phyloP scores from a whole-genome alignment of 805 yeast species.

The Candida koratica region DNA sequence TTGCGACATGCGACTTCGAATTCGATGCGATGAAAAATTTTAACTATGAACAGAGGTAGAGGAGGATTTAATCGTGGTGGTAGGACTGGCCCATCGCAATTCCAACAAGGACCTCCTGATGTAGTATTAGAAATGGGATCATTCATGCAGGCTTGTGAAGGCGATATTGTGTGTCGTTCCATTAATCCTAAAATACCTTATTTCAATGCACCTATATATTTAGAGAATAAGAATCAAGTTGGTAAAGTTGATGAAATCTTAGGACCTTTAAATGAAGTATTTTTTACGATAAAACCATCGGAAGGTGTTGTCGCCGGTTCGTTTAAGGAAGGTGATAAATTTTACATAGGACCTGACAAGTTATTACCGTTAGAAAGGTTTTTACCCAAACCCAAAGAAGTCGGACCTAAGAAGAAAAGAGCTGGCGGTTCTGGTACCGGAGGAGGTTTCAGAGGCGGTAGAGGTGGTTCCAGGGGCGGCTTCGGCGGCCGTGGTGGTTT shows the following conservation, averaged over 20 bases:
- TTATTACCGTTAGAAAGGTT: constrained; percentile 93
- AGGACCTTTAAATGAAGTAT: constrained; percentile 98
- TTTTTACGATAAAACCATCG: constrained; percentile 89
- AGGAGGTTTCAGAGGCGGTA: constrained; percentile 46
- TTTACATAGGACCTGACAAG: constrained; percentile 92
- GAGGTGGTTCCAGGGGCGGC: constrained; percentile 27
- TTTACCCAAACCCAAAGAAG: constrained; percentile 90
- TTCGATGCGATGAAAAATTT: constrained; percentile 10
- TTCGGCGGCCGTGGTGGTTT: constrained; percentile 40
- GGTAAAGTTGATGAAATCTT: constrained; percentile 98
- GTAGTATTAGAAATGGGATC: constrained; percentile 91
- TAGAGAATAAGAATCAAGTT: constrained; percentile 91
- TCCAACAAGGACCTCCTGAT: constrained; percentile 93
- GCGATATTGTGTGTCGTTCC: constrained; percentile 94
- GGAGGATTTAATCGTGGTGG: constrained; percentile 70
- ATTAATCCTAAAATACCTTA: constrained; percentile 93
- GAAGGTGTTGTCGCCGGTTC: constrained; percentile 95
- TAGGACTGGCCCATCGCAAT: constrained; percentile 66
- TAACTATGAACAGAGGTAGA: constrained; percentile 62
- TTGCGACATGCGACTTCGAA: constrained; percentile 1
- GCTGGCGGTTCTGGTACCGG: constrained; percentile 47
- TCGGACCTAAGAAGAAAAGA: constrained; percentile 74
- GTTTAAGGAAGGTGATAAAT: constrained; percentile 93
- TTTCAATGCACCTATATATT: constrained; percentile 96
- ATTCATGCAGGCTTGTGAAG: constrained; percentile 89